Base-by-base conservation (phyloP, 805 yeast genomes). In the Ogataea siamensis region DNA sequence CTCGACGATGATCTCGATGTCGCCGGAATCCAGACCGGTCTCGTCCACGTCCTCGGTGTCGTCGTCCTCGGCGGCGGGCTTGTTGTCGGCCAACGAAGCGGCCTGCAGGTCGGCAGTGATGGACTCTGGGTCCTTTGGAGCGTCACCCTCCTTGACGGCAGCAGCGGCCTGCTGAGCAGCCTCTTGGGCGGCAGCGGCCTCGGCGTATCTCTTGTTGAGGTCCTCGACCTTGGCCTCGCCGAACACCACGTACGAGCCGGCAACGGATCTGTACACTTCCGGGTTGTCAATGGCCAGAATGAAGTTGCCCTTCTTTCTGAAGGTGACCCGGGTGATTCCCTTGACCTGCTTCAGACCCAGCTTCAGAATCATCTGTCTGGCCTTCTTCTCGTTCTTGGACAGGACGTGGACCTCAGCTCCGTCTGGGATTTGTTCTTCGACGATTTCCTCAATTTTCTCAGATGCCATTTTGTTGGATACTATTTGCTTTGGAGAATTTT, bases 181-280 rank as follows among this genome's bases (percentile, higher is more conserved):
- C 50, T 76, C 79, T 67, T 81, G 85, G 51, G 86, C 86, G 61
- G 85, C 85, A 66, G 82, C 85, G 48, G 85, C 83, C 64, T 81
- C 84, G 63, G 84, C 83, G 68, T 85, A 76, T 76, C 88, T 82
- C 70, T 86, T 81, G 71, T 82, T 80, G 69, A 88, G 72, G 74
- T 91, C 96, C 69, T 91, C 97, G 55, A 86, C 84, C 78, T 87
- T 86, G 64, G 96, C 95, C 73, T 89, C 97, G 72, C 99, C 99
- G 60, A 91, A 89, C 54, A 91, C 97, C 58, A 91, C 82, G 76
- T 85, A 93, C 56, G 95, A 83, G 64, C 97, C 96, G 62, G 94
- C 84, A 50, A 81, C 76, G 48, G 96, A 82, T 71, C 77, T 87
- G 95, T 74, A 91, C 46, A 93, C 98, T 57, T 88, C 97, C 68